These are phyloP conservation scores for Clitopilus passeckerianus DNA, from an alignment of 768 basidiomycete species.

Conservation along the genomic window DNA sequence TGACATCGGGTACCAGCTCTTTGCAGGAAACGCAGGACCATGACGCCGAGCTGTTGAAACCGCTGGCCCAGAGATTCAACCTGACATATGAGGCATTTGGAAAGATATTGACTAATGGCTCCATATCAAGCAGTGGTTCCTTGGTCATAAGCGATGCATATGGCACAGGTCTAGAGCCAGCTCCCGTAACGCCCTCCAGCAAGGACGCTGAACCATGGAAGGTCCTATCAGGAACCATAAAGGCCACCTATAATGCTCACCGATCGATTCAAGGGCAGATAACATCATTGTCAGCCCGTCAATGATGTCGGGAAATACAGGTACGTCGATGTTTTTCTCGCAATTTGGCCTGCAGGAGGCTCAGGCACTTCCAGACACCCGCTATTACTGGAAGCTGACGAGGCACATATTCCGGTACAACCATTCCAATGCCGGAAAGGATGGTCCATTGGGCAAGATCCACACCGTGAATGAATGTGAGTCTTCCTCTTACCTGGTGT, in stretches of 20 bases:
- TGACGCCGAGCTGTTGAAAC: slow-evolving; percentile 38
- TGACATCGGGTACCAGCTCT: slow-evolving; percentile 20
- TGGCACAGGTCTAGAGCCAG: slow-evolving; percentile 53
- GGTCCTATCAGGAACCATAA: slow-evolving; percentile 61
- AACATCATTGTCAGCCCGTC: slow-evolving; percentile 45
- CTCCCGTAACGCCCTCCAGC: slow-evolving; percentile 54
- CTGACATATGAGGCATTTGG: slow-evolving; percentile 60
- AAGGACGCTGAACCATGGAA: slow-evolving; percentile 39
- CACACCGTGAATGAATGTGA: slow-evolving; percentile 74
- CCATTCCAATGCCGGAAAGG: slow-evolving; percentile 33
- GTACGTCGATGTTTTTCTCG: slow-evolving; percentile 20
- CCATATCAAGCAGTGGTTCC: slow-evolving; percentile 34
- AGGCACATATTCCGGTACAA: slow-evolving; percentile 67
- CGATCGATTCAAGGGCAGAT: slow-evolving; percentile 25
- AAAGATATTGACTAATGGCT: slow-evolving; percentile 23
- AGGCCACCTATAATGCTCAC: slow-evolving; percentile 51
- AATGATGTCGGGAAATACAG: slow-evolving; percentile 59
- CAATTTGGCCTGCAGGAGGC: not conserved
- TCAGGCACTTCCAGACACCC: slow-evolving; percentile 43
- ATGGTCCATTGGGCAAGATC: slow-evolving; percentile 31
- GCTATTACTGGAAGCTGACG: slow-evolving; percentile 54
- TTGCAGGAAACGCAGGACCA: slow-evolving; percentile 39
- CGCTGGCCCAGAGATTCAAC: slow-evolving; percentile 48
- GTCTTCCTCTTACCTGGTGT: slow-evolving; percentile 9
- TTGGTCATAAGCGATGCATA: slow-evolving; percentile 50